Evolutionary conservation across 2,329 filamentous ascomycete species (phyloP), one percentile per base, ranked within the genome.

Genomic region (Podosphaera aphanis): DNA sequence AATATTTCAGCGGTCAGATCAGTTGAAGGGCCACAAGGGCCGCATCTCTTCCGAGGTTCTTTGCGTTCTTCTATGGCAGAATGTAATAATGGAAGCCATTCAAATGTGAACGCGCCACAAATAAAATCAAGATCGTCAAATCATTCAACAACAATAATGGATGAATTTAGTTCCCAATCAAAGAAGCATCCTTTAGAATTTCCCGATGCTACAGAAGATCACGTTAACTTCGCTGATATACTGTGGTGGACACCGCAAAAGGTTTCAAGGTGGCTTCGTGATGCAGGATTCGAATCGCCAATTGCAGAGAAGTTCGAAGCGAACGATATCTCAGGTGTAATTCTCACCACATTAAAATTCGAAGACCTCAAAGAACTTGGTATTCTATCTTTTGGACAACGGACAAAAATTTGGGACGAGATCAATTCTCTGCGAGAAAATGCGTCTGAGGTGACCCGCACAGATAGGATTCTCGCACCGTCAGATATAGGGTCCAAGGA

Each of bases 251-350:
- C 73, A 13, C 77, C 82, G 2, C 71, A 77, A 57, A 78, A 84
- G 63, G 82, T 90, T 38, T 80, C 81, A 46, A 76, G 82, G 57
- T 90, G 83, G 73, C 90, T 94, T 84, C 73, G 78, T 56, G 74
- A 83, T 59, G 74, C 77, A 39, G 84, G 83, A 53, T 77, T 93
- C 58, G 86, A 93, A 59, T 65, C 74, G 44, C 65, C 70, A 5
- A 70, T 88, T 44, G 78, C 90, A 10, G 78, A 92, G 56, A 83
- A 80, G 54, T 94, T 98, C 56, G 71, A 86, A 50, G 73, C 80
- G 55, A 92, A 98, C 60, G 88, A 98, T 58, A 94, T 98, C 60
- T 84, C 79, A 21, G 88, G 88, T 13, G 70, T 76, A 3, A 83
- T 95, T 47, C 66, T 95, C 18, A 76, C 93, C 45, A 85, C 88